A percentile compares a stretch with the other conserved stretches of the same genome.
Evolutionary conservation across 106 monocot species (phyloP).

Genomic region (Amphibolis antarctica): DNA sequence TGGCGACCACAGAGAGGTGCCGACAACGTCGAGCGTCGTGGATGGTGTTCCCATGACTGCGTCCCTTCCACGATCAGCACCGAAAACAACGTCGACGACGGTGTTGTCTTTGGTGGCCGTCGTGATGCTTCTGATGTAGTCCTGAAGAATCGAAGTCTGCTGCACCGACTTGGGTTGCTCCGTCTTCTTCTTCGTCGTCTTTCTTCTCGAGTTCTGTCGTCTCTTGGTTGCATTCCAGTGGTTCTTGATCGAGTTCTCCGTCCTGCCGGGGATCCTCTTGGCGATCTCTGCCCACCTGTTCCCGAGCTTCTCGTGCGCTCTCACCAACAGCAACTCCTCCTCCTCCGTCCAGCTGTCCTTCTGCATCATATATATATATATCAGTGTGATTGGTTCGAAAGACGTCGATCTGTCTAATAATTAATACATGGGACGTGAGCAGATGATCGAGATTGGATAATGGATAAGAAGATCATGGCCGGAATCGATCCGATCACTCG

Average conservation of each 20-base stretch:
- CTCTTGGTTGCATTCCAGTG: conserved; percentile 88
- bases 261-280: conserved; percentile 50
- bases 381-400: too few species aligned
- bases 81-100: too few species aligned
- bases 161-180: not conserved
- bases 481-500: too few species aligned
- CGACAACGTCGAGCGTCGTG: too few species aligned
- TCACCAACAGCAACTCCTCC: conserved; percentile 51
- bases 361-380: too few species aligned
- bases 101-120: not conserved
- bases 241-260: conserved; percentile 90
- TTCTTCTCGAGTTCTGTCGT: conserved; percentile 44
- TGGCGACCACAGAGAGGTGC: not conserved
- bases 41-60: too few species aligned
- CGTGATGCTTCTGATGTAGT: conserved; percentile 44
- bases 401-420: too few species aligned
- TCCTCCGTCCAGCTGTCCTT: conserved; percentile 87
- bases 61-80: too few species aligned
- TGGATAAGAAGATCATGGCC: too few species aligned
- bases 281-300: conserved; percentile 83
- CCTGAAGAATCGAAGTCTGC: conserved; percentile 31
- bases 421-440: not conserved
- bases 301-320: conserved; percentile 53
- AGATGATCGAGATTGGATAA: too few species aligned
- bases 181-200: conserved; percentile 20